Conservation (phyloP, 306 rosid species). For the Acmispon strigosus region DNA sequence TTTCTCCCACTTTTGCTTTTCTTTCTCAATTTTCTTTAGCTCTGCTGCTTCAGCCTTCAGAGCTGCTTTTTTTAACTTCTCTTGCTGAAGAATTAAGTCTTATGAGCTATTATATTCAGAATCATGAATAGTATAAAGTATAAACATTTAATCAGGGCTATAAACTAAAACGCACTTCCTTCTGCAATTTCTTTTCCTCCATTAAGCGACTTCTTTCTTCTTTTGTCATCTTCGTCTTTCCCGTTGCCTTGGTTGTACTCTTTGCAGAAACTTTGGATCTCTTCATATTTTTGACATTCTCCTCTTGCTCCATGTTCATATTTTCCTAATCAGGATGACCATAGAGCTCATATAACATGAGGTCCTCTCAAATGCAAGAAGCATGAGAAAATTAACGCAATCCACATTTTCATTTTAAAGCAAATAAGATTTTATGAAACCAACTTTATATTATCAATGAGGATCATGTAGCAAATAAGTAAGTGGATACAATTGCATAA, state of each 20-base stretch:
- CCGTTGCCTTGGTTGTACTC: constrained; percentile 24
- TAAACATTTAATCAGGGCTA: neutral
- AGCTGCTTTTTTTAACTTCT: constrained; percentile 68
- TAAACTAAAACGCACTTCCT: constrained; percentile 49
- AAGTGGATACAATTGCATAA: neutral
- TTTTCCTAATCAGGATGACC: constrained; percentile 36
- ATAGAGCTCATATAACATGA: constrained; percentile 23
- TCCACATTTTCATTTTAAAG: neutral
- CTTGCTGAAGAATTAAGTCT: constrained; percentile 51
- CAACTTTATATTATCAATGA: neutral
- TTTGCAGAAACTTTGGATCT: constrained; percentile 30
- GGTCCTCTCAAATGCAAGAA: neutral
- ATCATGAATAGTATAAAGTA: constrained; percentile 4
- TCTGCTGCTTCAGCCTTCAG: constrained; percentile 85
- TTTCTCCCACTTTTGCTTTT: constrained; percentile 80
- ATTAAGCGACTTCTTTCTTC: constrained; percentile 64
- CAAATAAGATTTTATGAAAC: neutral
- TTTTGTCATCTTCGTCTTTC: constrained; percentile 55
- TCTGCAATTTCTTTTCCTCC: constrained; percentile 75
- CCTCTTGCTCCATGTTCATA: constrained; percentile 34
- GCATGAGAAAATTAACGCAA: neutral
- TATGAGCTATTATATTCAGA: constrained; percentile 16
- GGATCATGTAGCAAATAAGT: neutral
- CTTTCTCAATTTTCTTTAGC: constrained; percentile 67
- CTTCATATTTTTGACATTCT: constrained; percentile 21